Evolutionary conservation across 768 basidiomycete genomes (phyloP), one percentile per base, ranked within the genome.

Genomic region (Stropharia rugosoannulata): DNA sequence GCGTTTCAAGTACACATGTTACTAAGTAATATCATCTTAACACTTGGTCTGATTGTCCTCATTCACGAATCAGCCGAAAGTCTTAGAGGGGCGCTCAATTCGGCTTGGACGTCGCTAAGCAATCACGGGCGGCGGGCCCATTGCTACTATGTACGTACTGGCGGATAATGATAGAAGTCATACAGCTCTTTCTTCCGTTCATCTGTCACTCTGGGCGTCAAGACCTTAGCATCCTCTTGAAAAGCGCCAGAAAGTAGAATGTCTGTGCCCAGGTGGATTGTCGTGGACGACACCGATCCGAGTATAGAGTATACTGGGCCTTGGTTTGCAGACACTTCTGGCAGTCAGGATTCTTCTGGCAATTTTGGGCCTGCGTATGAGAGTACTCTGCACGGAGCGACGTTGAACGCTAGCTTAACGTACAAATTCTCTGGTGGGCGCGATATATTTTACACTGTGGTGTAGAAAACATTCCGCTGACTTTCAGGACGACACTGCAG

Each of bases 231-330:
- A 43, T 43, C 42, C 42, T 43, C 22, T 18, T 18, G 16, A 43
- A n/a, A 22, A 22, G 42, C 10, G 40, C 40, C 40, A 19, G 5
- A 41, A 41, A 43, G 0, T 7, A n/a, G 22, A 1, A 46, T 46
- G 45, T 27, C 45, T 46, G 27, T 29, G 5, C 52, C 54, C 32
- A 51, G 64, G 32, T 61, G 54, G 56, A 48, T 63, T 42, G 38
- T 63, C 15, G 60, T 64, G 8, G 65, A 66, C 37, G 65, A 66
- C 35, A 61, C 60, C 40, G 57, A 60, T 43, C 36, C 59, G n/a
- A 51, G 56, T 11, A 63, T 66, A 29, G 49, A 54, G 9, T 66
- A 64, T 43, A 35, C 29, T 3, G 61, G 59, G 1, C 37, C 56
- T 10, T 64, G 63, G 61, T 66, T 64, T 49, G 32, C 45, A 25